Evolutionary conservation across 1,139 yeast species (phyloP), one percentile per base, ranked within the genome.

Genomic region (Yamadazyma aaseri): DNA sequence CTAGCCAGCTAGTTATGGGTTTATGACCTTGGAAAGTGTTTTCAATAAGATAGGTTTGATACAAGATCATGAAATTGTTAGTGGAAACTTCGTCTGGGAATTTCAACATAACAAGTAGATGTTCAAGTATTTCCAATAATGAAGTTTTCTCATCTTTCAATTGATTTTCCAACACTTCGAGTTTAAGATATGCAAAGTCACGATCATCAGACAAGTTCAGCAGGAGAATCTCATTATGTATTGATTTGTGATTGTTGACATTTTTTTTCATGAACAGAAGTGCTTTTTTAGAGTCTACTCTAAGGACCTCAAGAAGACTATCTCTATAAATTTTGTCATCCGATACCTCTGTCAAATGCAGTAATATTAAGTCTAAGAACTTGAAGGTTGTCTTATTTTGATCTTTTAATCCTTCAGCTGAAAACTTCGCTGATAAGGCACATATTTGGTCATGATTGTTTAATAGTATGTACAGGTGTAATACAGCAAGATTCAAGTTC

Each of bases 131-230:
- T 12, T 44, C 50, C 11, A 39, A 31, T 5, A 38, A 27, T 8
- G 39, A 31, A 3, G 37, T 44, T 11, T 40, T 37, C 12, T 46
- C 41, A 14, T 59, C 64, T 13, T 38, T 26, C 31, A 58, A 56
- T 1, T 56, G 41, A 12, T 60, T 53, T 41, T 69, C 74, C 20
- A 66, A 44, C 31, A 60, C 58, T 29, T 69, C 73, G 17, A 66
- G 53, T 30, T 60, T 63, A 8, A 67, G 51, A 3, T 51, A 35
- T 1, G 58, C 44, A 35, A 63, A 58, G 23, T 51, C 61, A 4
- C 50, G 38, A 29, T 53, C 54, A 13, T 53, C 49, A 2, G 49
- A 32, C 38, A 41, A 35, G n/a, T 33, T 40, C 12, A 40, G 17
- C 2, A 64, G 41, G 26, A 64, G 67, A 9, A 70, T 61, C 6